phyloP scores from a whole-genome alignment of 805 yeast genomes.

The Komagataella pastoris region DNA sequence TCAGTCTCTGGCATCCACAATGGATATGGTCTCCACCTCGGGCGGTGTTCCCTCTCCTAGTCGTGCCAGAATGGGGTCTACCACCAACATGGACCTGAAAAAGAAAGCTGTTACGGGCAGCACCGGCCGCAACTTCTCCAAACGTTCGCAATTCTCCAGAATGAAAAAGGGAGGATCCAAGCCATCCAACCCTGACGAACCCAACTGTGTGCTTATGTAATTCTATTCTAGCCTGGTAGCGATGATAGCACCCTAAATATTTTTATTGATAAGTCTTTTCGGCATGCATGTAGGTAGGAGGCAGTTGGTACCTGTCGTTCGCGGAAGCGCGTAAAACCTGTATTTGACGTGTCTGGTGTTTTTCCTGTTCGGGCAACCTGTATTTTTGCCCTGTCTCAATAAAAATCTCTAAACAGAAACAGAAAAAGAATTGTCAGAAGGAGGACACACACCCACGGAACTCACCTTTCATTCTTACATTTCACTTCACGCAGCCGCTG shows the following conservation, averaged over 20 bases:
- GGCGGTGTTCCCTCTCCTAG: not conserved
- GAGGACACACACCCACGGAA: not conserved
- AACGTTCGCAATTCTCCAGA: not conserved
- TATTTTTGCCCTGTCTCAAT: not conserved
- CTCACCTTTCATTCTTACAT: not conserved
- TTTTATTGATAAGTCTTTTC: not conserved
- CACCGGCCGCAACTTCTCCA: not conserved
- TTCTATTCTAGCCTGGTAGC: too few species aligned
- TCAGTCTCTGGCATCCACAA: not conserved
- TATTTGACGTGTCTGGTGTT: not conserved
- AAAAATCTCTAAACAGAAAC: not conserved
- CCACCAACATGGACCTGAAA: not conserved
- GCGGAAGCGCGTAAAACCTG: not conserved
- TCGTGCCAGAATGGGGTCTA: not conserved
- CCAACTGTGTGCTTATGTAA: constrained; percentile 19
- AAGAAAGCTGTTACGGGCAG: not conserved
- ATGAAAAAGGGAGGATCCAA: constrained; percentile 5
- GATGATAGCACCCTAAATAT: too few species aligned
- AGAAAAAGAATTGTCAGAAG: not conserved
- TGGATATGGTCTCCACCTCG: not conserved
- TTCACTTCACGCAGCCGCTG: not conserved
- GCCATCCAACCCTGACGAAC: constrained; percentile 5
- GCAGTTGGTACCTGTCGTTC: not conserved
- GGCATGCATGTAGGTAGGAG: not conserved
- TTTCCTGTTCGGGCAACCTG: not conserved